Percentiles rank a stretch among this genome's conserved stretches.
Evolutionary conservation across 2,329 filamentous ascomycete species (phyloP).

Genomic region (Claviceps paspali): DNA sequence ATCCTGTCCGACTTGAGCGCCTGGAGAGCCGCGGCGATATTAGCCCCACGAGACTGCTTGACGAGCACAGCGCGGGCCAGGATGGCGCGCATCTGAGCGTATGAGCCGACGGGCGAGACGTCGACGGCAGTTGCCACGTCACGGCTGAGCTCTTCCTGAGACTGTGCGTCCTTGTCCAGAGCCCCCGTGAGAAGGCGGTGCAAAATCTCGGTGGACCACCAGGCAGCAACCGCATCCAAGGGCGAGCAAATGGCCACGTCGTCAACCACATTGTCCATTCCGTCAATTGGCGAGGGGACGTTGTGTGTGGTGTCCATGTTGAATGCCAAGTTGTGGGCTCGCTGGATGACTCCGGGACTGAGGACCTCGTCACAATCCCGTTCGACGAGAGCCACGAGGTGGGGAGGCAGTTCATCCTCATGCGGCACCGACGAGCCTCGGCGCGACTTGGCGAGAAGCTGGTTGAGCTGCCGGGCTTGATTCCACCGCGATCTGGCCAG

Average conservation of each 20-base stretch:
- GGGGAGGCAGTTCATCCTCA: constrained; percentile 51
- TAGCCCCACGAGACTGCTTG: constrained; percentile 36
- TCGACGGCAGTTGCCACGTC: constrained; percentile 55
- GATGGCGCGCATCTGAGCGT: constrained; percentile 46
- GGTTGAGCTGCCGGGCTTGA: constrained; percentile 53
- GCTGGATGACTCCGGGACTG: constrained; percentile 60
- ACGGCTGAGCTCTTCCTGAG: constrained; percentile 11
- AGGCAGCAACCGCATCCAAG: constrained; percentile 78
- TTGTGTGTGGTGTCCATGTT: constrained; percentile 61
- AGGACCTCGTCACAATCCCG: constrained; percentile 73
- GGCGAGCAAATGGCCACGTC: constrained; percentile 75
- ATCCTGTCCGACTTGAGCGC: constrained; percentile 24
- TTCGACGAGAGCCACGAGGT: constrained; percentile 61
- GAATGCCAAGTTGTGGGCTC: constrained; percentile 81
- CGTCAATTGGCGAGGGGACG: constrained; percentile 45
- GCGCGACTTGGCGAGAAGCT: constrained; percentile 26
- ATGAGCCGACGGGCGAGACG: constrained; percentile 64
- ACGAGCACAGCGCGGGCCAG: constrained; percentile 43
- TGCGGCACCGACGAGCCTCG: constrained; percentile 28
- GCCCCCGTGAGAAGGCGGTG: constrained; percentile 52
- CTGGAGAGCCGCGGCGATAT: constrained; percentile 40
- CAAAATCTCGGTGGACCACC: constrained; percentile 67
- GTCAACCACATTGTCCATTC: constrained; percentile 71
- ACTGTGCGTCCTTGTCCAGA: constrained; percentile 34
- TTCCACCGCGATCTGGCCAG: constrained; percentile 70